These are phyloP conservation scores for Psilocybe tampanensis DNA, from an alignment of 768 basidiomycete genomes.

Conservation along the genomic window DNA sequence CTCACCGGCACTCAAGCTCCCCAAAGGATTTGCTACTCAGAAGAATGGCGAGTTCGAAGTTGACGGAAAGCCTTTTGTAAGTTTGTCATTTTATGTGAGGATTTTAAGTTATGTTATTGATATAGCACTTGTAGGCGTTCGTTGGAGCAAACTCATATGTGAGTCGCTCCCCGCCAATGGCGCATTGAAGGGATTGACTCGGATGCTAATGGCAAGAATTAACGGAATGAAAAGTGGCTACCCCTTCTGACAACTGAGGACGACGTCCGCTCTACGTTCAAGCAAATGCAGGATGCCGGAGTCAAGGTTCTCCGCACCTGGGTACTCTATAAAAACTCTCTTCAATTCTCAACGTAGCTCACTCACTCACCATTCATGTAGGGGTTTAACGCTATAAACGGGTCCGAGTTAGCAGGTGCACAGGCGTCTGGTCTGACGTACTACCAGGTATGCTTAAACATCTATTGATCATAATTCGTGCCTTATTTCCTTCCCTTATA, in stretches of 20 bases:
- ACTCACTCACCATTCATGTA: no score
- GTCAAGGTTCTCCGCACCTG: constrained; percentile 58
- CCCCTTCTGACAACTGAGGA: constrained; percentile 46
- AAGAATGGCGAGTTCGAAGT: constrained; percentile 42
- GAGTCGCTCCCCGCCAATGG: not conserved
- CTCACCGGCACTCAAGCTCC: constrained; percentile 4
- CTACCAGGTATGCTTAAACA: constrained; percentile 45
- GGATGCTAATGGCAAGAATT: no score
- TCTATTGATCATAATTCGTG: no score
- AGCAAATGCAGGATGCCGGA: constrained; percentile 48
- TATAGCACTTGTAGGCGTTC: not conserved
- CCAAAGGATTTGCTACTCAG: constrained; percentile 44
- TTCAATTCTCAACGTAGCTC: no score
- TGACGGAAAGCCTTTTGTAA: constrained; percentile 53
- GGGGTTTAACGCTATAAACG: constrained; percentile 48
- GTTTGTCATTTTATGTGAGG: not conserved
- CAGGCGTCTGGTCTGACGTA: constrained; percentile 47
- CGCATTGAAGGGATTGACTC: no score
- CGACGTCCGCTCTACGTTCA: constrained; percentile 53
- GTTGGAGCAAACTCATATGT: constrained; percentile 5
- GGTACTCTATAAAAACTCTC: constrained; percentile 35
- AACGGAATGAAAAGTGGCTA: no score
- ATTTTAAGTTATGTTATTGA: not conserved
- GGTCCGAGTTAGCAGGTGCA: constrained; percentile 46
- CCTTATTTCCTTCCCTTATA: not conserved